Evolutionary conservation across 164 flowering plant genomes (phyloP).

Genomic region (Vitis rotundifolia): DNA sequence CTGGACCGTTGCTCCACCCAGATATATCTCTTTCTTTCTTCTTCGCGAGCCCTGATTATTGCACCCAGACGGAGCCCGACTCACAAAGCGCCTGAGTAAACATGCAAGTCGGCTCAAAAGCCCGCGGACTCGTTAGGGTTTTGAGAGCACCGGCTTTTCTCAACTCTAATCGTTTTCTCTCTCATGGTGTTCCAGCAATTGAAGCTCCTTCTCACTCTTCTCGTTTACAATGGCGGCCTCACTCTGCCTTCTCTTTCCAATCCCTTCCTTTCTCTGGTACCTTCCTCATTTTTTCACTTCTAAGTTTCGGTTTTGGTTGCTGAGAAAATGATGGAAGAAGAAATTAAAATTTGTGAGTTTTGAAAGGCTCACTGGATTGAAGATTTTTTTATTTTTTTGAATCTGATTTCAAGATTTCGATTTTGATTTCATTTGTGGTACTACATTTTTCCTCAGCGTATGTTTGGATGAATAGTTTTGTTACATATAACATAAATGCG

Average conservation of each 20-base stretch:
- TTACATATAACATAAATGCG: not conserved
- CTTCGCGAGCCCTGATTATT: conserved; percentile 17
- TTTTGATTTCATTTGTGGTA: too few species aligned
- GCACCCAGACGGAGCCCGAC: not conserved
- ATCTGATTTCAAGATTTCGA: too few species aligned
- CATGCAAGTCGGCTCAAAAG: conserved; percentile 22
- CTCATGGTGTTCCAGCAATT: conserved; percentile 10
- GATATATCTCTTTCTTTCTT: not conserved
- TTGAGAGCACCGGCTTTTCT: conserved; percentile 24
- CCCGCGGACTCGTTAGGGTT: conserved; percentile 39
- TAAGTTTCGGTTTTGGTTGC: not conserved
- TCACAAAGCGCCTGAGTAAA: too few species aligned
- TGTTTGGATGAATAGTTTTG: too few species aligned
- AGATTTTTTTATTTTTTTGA: too few species aligned
- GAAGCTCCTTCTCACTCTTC: conserved; percentile 9
- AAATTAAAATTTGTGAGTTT: not conserved
- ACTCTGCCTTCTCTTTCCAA: conserved; percentile 8
- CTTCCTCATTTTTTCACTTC: not conserved
- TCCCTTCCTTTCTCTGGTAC: conserved; percentile 12
- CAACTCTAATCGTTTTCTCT: conserved; percentile 23
- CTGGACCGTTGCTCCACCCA: conserved; percentile 1
- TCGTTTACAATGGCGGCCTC: conserved; percentile 17
- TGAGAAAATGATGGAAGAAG: not conserved
- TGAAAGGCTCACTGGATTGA: too few species aligned
- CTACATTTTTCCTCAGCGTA: too few species aligned